Evolutionary conservation across 139 green algal genomes (phyloP).

Genomic region (Pleodorina starrii): DNA sequence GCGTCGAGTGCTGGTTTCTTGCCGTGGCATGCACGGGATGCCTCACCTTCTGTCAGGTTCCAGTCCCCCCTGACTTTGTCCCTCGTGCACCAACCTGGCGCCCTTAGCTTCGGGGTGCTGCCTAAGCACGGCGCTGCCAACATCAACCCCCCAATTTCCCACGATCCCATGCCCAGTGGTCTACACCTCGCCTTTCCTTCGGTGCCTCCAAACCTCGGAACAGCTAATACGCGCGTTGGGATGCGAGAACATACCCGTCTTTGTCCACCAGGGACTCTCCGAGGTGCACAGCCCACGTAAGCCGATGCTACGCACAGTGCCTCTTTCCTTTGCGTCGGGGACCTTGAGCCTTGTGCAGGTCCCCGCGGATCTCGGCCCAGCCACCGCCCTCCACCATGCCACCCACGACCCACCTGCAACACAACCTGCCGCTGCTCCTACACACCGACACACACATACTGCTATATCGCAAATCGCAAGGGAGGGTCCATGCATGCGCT

Average conservation of each 20-base stretch:
- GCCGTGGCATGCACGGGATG: background rate
- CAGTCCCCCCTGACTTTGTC: too few relatives aligned
- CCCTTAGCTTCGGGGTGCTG: too few relatives aligned
- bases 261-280: constrained; percentile 13
- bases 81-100: too few relatives aligned
- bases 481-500: too few relatives aligned
- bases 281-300: constrained; percentile 33
- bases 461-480: background rate
- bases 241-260: background rate
- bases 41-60: too few relatives aligned
- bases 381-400: background rate
- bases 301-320: background rate
- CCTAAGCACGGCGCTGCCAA: background rate
- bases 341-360: background rate
- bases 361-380: too few relatives aligned
- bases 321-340: background rate
- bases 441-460: too few relatives aligned
- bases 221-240: constrained; percentile 1
- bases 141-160: background rate
- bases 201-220: constrained; percentile 26
- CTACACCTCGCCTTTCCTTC: constrained; percentile 30
- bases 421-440: too few relatives aligned
- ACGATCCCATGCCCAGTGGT: background rate
- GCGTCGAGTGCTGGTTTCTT: background rate
- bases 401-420: too few relatives aligned